Percentiles rank a stretch among this genome's conserved stretches.
Evolutionary conservation across 768 basidiomycete genomes (phyloP).

Genomic region (Lanmaoa pseudosensibilis): DNA sequence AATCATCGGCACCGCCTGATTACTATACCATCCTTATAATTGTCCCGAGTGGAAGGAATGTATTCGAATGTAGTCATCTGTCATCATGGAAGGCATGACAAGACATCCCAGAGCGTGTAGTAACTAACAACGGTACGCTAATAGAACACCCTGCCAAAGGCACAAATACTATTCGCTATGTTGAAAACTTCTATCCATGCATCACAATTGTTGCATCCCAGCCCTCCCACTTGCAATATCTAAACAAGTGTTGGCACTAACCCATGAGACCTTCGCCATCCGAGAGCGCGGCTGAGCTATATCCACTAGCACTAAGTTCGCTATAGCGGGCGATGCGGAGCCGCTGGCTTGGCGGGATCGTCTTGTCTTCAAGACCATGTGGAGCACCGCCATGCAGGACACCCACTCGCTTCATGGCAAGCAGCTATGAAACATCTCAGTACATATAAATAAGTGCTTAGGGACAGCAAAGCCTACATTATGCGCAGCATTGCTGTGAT

Average conservation of each 20-base stretch:
- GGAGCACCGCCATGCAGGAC: conserved; percentile 52
- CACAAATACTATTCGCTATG: conserved; percentile 5
- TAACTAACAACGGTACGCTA: not conserved
- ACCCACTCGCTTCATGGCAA: conserved; percentile 57
- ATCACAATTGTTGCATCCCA: too few relatives aligned
- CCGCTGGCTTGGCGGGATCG: conserved; percentile 70
- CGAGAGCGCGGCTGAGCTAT: conserved; percentile 56
- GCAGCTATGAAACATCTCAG: conserved; percentile 19
- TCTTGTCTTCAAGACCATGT: conserved; percentile 58
- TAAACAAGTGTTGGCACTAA: conserved; percentile 13
- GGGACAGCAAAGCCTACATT: conserved; percentile 48
- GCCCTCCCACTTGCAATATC: not conserved
- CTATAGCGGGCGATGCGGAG: conserved; percentile 67
- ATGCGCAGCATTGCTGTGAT: conserved; percentile 86
- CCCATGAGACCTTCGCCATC: conserved; percentile 56
- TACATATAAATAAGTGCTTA: not conserved
- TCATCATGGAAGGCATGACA: conserved; percentile 8
- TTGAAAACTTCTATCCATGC: conserved; percentile 7
- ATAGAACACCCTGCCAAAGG: not conserved
- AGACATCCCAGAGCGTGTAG: conserved; percentile 9
- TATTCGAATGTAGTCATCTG: not conserved
- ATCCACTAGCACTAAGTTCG: conserved; percentile 50
- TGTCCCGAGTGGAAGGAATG: too few relatives aligned
- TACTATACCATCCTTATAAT: not conserved
- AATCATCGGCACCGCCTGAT: not conserved